Conservation (phyloP, 805 yeast species). For the Teunomyces panamensis region DNA sequence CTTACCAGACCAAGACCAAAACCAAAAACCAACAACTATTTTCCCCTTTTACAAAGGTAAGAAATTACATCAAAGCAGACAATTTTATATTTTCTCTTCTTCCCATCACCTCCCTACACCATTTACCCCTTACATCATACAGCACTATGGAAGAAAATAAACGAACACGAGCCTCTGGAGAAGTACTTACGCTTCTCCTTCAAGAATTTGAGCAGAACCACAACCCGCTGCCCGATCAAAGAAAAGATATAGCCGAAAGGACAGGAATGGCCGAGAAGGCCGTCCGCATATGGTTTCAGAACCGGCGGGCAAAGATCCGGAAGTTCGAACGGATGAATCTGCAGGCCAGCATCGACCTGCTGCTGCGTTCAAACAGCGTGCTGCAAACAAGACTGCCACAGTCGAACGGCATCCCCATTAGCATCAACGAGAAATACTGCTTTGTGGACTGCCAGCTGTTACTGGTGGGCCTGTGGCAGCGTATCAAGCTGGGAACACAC, state of each 20-base stretch:
- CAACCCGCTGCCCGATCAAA: conserved; percentile 69
- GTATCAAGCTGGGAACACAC: conserved; percentile 63
- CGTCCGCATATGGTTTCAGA: conserved; percentile 92
- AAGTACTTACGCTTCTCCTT: conserved; percentile 64
- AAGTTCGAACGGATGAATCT: conserved; percentile 53
- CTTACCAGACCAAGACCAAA: neutral
- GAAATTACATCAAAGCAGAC: neutral
- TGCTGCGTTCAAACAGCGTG: conserved; percentile 10
- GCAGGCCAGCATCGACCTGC: neutral
- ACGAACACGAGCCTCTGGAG: conserved; percentile 77
- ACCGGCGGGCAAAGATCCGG: conserved; percentile 74
- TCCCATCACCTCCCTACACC: too few species aligned
- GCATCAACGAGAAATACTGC: conserved; percentile 61
- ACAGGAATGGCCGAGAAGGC: conserved; percentile 86
- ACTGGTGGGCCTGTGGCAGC: conserved; percentile 78
- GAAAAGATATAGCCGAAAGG: conserved; percentile 65
- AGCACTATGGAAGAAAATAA: conserved; percentile 22
- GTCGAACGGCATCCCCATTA: neutral
- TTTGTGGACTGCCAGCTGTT: conserved; percentile 66
- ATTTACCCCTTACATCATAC: neutral
- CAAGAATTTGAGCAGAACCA: conserved; percentile 69
- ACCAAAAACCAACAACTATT: too few species aligned
- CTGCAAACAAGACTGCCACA: neutral
- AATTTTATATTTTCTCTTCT: neutral
- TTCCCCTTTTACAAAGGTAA: neutral